Base-by-base conservation (phyloP, 75 land plant genomes). In the Gnetum montanum region DNA sequence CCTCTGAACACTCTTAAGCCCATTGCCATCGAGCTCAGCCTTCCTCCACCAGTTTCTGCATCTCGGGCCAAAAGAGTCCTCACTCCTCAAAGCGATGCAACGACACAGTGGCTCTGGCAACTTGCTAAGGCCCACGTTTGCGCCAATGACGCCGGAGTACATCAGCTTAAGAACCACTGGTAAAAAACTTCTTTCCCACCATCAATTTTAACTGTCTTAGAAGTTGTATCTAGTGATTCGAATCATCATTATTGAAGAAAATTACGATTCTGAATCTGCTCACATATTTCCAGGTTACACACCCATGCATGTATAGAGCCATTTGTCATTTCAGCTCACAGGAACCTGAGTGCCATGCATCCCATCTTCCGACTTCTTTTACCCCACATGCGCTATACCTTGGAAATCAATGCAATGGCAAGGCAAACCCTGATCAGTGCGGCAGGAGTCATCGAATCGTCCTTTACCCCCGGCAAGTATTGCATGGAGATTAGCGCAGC, bases 291-390 rank as follows among this genome's bases (percentile, higher is more conserved):
- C 63, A 88, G 94, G 83, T 70, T 85, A 61, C 66, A 76, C 44
- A 84, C 85, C 27, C 94, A 88, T 62, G 85, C 88, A 8, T 58
- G 52, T 47, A 72, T 79, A 71, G 94, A 88, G 57, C 83, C 94
- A 45, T 82, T 75, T 54, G 75, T 82, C 31, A 81, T 89, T 63
- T 84, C 95, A 24, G 55, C 90, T 10, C 69, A 89, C 46, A 66
- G 91, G 40, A 75, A 85, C 35, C 77, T 90, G 0, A 87, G 91
- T 38, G 49, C 72, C 18, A 72, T 82, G 80, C 91, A 87, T 56
- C 91, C 91, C 0, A 49, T 87, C 20, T 65, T 70, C 61, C 82
- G 67, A 62, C 61, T 87, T 46, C 81, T 83, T 19, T 80, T 79
- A 30, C 91, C 91, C 19, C 91, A 87, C 46, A 71, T 87, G 77